phyloP scores from a whole-genome alignment of 2,329 filamentous ascomycete species.

The Aspergillus udagawae region DNA sequence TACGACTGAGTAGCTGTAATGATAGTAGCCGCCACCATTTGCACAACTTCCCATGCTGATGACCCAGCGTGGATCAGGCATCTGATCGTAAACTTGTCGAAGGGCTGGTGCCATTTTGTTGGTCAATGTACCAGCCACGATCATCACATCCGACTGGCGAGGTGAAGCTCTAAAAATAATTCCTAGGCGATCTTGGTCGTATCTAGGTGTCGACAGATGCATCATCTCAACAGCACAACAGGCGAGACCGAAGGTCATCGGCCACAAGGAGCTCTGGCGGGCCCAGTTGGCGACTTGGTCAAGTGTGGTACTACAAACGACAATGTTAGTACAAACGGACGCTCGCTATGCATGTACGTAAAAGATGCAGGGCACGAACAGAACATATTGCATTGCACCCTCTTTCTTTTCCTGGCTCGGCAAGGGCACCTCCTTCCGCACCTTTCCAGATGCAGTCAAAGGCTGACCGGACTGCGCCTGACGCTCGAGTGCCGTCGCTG shows the following conservation, averaged over 20 bases:
- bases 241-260: slow-evolving; percentile 86
- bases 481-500: slow-evolving; percentile 40
- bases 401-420: slow-evolving; percentile 49
- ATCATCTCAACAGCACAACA: slow-evolving; percentile 94
- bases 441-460: slow-evolving; percentile 42
- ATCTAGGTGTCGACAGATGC: slow-evolving; percentile 84
- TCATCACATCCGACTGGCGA: slow-evolving; percentile 87
- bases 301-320: slow-evolving; percentile 36
- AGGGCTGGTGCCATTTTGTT: slow-evolving; percentile 96
- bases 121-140: slow-evolving; percentile 85
- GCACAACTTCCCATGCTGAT: slow-evolving; percentile 82
- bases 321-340: slow-evolving; percentile 5
- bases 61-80: slow-evolving; percentile 90
- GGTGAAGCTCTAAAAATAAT: slow-evolving; percentile 89
- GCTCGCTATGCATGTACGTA: neutral
- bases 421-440: slow-evolving; percentile 45
- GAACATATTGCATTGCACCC: slow-evolving; percentile 50
- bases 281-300: slow-evolving; percentile 86
- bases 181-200: slow-evolving; percentile 83
- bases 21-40: slow-evolving; percentile 83
- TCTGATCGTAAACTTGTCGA: slow-evolving; percentile 90
- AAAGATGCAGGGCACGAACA: slow-evolving; percentile 31
- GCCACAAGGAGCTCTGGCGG: slow-evolving; percentile 82
- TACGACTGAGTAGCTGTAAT: slow-evolving; percentile 78
- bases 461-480: slow-evolving; percentile 29